Percentiles rank a stretch among this genome's conserved stretches.
These are phyloP conservation scores for Arthrobotrys conoides DNA, from an alignment of 2,329 filamentous ascomycete genomes.

Conservation along the genomic window DNA sequence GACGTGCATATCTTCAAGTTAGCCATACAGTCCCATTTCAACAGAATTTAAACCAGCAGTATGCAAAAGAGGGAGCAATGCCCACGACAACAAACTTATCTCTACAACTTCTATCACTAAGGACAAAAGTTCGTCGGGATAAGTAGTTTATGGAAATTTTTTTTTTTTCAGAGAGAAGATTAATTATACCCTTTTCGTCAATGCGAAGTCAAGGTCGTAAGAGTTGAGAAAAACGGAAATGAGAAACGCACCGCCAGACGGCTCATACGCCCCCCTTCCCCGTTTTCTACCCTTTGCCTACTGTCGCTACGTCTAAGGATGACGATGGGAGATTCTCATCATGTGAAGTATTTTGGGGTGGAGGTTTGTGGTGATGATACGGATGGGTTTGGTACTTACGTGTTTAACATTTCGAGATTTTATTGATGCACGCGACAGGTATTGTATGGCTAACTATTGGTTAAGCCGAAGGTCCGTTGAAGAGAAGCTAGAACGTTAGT, in stretches of 20 bases:
- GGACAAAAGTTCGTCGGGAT: too few species aligned
- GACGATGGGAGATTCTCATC: slow-evolving; percentile 60
- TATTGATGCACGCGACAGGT: too few species aligned
- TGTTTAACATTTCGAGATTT: background rate
- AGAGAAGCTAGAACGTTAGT: too few species aligned
- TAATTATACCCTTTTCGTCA: slow-evolving; percentile 60
- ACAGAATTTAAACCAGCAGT: too few species aligned
- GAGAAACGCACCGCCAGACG: slow-evolving; percentile 44
- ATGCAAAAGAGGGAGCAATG: background rate
- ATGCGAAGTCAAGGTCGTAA: slow-evolving; percentile 29
- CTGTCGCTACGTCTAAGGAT: slow-evolving; percentile 60
- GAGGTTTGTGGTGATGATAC: background rate
- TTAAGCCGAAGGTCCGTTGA: too few species aligned
- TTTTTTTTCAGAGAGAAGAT: slow-evolving; percentile 60
- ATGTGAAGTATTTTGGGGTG: slow-evolving; percentile 10
- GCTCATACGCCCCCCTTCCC: slow-evolving; percentile 27
- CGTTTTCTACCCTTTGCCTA: slow-evolving; percentile 12
- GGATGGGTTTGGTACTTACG: background rate
- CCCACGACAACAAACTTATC: too few species aligned
- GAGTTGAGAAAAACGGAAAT: background rate
- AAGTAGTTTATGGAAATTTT: too few species aligned
- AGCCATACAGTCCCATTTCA: background rate
- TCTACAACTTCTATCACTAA: too few species aligned
- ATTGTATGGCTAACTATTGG: too few species aligned
- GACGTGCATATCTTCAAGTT: background rate